These are phyloP conservation scores for Tardiomyces depauwii DNA, from an alignment of 1,139 yeast species.

Conservation along the genomic window DNA sequence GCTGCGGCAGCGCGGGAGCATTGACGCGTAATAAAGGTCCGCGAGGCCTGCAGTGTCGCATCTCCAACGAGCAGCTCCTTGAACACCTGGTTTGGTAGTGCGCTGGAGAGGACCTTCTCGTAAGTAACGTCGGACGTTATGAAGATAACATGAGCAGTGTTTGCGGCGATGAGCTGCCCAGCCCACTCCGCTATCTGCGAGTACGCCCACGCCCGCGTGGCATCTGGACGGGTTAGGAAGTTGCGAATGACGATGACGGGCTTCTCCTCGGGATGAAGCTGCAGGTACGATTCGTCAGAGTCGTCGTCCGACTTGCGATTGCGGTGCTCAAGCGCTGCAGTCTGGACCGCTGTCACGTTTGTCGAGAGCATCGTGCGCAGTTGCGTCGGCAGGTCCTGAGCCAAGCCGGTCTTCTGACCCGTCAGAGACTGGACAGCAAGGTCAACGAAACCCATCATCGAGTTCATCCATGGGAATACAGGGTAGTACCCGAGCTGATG, in stretches of 20 bases:
- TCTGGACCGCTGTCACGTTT: slow-evolving; percentile 60
- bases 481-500: slow-evolving; percentile 83
- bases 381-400: slow-evolving; percentile 78
- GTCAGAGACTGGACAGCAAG: slow-evolving; percentile 82
- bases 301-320: slow-evolving; percentile 17
- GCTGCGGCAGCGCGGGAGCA: neutral
- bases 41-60: slow-evolving; percentile 64
- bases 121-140: slow-evolving; percentile 80
- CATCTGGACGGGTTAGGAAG: slow-evolving; percentile 44
- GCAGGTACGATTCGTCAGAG: slow-evolving; percentile 66
- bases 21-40: slow-evolving; percentile 57
- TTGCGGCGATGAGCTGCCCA: slow-evolving; percentile 58
- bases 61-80: slow-evolving; percentile 67
- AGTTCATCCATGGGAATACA: slow-evolving; percentile 84
- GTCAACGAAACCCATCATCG: slow-evolving; percentile 69
- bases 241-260: slow-evolving; percentile 82
- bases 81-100: slow-evolving; percentile 77
- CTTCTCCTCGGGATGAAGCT: slow-evolving; percentile 74
- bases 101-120: slow-evolving; percentile 49
- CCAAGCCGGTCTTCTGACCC: slow-evolving; percentile 87
- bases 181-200: slow-evolving; percentile 85
- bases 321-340: slow-evolving; percentile 44
- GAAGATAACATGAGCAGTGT: slow-evolving; percentile 81
- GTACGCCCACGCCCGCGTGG: slow-evolving; percentile 53
- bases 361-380: slow-evolving; percentile 70